Percentiles rank a stretch among this genome's conserved stretches.
phyloP scores from a whole-genome alignment of 306 rosid genomes.

The Vigna reflexopilosa region DNA sequence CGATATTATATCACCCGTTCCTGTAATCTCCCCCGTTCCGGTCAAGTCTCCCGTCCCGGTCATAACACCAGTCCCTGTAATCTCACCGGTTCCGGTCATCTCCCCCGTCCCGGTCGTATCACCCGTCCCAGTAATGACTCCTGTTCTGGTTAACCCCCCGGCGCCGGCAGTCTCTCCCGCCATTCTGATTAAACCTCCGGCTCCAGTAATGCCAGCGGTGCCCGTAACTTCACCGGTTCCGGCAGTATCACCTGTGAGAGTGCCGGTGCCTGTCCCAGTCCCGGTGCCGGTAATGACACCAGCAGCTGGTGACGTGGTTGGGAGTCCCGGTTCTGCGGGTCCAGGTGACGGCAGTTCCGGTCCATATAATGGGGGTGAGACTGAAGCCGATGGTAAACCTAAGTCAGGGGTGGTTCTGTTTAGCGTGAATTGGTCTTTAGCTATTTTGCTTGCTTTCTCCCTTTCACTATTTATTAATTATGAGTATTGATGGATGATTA shows the following conservation, averaged over 20 bases:
- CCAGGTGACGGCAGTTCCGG: neutral
- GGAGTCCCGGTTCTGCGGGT: neutral
- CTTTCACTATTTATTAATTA: neutral
- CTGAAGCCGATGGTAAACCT: neutral
- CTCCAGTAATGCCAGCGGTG: neutral
- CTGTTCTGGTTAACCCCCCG: neutral
- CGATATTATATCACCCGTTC: neutral
- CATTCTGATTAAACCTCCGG: neutral
- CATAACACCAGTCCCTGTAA: neutral
- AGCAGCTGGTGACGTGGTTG: neutral
- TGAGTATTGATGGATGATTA: neutral
- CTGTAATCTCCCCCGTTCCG: neutral
- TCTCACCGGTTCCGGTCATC: neutral
- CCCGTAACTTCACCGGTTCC: neutral
- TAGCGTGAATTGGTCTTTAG: neutral
- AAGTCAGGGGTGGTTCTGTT: conserved; percentile 12
- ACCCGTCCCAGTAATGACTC: neutral
- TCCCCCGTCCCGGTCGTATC: neutral
- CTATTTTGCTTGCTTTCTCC: conserved; percentile 20
- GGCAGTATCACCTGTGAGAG: too few species aligned
- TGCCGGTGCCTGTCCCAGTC: neutral
- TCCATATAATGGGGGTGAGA: too few species aligned
- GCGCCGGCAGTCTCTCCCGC: neutral
- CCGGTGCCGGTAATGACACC: conserved; percentile 2
- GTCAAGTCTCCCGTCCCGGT: neutral